A percentile compares a stretch with the other conserved stretches of the same genome.
phyloP scores from a whole-genome alignment of 371 early-diverging fungal species.

The Zancudomyces culisetae region DNA sequence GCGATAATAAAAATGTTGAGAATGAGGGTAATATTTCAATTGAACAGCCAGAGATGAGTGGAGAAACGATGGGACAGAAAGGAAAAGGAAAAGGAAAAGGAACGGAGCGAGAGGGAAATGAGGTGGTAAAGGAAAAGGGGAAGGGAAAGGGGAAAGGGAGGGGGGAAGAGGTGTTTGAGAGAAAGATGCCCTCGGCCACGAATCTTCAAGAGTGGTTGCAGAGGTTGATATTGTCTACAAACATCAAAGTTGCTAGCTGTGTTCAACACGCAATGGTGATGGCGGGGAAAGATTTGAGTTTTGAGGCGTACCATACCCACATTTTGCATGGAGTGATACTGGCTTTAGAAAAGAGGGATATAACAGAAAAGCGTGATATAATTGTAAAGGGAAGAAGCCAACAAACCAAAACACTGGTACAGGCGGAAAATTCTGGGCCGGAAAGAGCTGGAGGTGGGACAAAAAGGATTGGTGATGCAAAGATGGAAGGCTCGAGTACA shows the following conservation, averaged over 20 bases:
- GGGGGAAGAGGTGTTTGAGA: neutral
- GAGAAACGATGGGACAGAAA: neutral
- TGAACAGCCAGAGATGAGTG: neutral
- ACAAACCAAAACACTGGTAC: no score
- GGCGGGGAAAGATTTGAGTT: constrained; percentile 15
- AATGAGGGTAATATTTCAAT: neutral
- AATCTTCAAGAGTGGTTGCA: neutral
- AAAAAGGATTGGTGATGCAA: neutral
- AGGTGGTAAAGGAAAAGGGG: neutral
- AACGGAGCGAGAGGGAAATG: neutral
- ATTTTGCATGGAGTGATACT: constrained; percentile 22
- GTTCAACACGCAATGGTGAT: constrained; percentile 18
- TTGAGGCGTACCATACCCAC: constrained; percentile 19
- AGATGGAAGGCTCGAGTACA: neutral
- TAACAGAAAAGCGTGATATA: constrained; percentile 13
- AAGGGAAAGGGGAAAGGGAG: neutral
- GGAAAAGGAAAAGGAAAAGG: neutral
- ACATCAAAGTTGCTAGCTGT: constrained; percentile 15
- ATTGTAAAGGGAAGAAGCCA: constrained; percentile 12
- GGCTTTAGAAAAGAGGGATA: constrained; percentile 13
- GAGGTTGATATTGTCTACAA: constrained; percentile 4
- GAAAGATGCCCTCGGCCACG: neutral
- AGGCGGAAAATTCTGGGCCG: no score
- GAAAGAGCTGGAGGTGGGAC: neutral
- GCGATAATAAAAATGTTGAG: neutral